Evolutionary conservation across 2,329 filamentous ascomycete genomes (phyloP).

Genomic region (Phialocephala sp.): DNA sequence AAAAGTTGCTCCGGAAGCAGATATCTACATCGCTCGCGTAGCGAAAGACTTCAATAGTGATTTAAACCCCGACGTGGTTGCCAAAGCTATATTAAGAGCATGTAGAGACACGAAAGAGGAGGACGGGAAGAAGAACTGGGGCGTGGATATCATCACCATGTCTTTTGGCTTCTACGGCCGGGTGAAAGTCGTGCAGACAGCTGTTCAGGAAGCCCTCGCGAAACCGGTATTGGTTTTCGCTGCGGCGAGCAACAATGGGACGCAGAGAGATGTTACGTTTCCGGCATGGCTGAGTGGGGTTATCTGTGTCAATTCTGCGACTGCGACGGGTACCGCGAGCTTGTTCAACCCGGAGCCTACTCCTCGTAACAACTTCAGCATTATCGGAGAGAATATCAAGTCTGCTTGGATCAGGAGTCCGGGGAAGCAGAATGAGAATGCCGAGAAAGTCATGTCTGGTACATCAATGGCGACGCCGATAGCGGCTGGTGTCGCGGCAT

Average conservation of each 20-base stretch:
- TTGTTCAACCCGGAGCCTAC: slow-evolving; percentile 32
- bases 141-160: slow-evolving; percentile 38
- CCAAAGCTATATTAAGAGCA: slow-evolving; percentile 33
- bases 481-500: slow-evolving; percentile 34
- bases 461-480: slow-evolving; percentile 39
- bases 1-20: slow-evolving; percentile 39
- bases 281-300: slow-evolving; percentile 27
- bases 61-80: slow-evolving; percentile 24
- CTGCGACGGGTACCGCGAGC: slow-evolving; percentile 22
- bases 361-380: slow-evolving; percentile 31
- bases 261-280: slow-evolving; percentile 23
- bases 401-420: slow-evolving; percentile 30
- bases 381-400: slow-evolving; percentile 36
- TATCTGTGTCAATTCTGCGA: slow-evolving; percentile 30
- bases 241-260: slow-evolving; percentile 33
- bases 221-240: slow-evolving; percentile 29
- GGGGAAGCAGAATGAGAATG: neutral
- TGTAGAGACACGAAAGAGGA: slow-evolving; percentile 15
- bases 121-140: slow-evolving; percentile 27
- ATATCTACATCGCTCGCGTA: slow-evolving; percentile 42
- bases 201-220: slow-evolving; percentile 21
- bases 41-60: slow-evolving; percentile 26
- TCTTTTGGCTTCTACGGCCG: slow-evolving; percentile 30
- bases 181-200: slow-evolving; percentile 7
- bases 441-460: slow-evolving; percentile 26